Conservation (phyloP, 208 protist genomes). For the Jaenimonas drosophilae region DNA sequence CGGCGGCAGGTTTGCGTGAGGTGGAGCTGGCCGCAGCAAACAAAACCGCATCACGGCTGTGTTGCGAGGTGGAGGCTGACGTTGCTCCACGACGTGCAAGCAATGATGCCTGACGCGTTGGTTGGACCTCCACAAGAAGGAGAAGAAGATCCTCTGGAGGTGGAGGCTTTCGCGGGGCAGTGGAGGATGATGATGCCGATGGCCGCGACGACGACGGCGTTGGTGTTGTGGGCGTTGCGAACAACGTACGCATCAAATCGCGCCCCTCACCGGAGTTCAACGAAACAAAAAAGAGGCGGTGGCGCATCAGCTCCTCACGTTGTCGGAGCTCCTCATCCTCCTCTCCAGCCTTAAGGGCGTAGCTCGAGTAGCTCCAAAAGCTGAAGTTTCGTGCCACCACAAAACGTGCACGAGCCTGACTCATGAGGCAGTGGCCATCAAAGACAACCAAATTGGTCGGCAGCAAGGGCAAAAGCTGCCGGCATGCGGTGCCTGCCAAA, state of each 20-base stretch:
- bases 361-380: constrained; percentile 50
- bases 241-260: constrained; percentile 37
- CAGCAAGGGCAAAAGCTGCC: constrained; percentile 35
- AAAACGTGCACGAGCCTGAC: constrained; percentile 55
- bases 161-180: not conserved
- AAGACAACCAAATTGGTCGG: constrained; percentile 72
- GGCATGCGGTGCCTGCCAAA: constrained; percentile 27
- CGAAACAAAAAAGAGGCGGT: constrained; percentile 57
- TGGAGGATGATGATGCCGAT: no score
- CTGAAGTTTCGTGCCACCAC: constrained; percentile 81
- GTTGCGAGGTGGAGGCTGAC: not conserved
- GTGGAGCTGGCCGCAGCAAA: not conserved
- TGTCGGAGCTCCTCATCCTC: constrained; percentile 13
- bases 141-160: constrained; percentile 33
- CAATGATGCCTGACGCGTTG: constrained; percentile 14
- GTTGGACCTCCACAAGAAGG: constrained; percentile 67
- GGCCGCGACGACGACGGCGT: no score
- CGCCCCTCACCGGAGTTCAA: constrained; percentile 38
- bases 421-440: constrained; percentile 71
- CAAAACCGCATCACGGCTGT: not conserved
- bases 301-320: constrained; percentile 33
- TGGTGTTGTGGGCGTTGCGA: constrained; percentile 7
- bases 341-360: constrained; percentile 7
- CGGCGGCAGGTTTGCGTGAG: not conserved
- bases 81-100: constrained; percentile 1